These are phyloP conservation scores for Beauveria brongniartii DNA, from an alignment of 2,329 filamentous ascomycete species.

Conservation along the genomic window DNA sequence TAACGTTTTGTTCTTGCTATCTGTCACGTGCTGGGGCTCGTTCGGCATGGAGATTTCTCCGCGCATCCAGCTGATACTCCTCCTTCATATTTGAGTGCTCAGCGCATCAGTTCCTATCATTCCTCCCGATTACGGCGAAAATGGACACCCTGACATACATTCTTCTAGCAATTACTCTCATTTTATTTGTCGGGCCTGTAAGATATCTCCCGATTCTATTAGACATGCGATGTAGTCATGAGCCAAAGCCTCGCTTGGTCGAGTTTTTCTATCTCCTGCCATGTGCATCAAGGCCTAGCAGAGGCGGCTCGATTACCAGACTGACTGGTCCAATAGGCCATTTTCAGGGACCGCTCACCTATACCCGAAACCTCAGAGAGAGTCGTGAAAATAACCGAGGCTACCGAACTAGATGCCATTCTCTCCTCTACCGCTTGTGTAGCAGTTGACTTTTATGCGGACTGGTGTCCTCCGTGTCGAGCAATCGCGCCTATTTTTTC, in stretches of 20 bases:
- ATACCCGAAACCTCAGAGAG: slow-evolving; percentile 33
- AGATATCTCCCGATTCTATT: background rate
- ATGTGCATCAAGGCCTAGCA: background rate
- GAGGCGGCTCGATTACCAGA: too few species aligned
- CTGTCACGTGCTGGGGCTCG: background rate
- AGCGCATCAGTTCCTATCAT: background rate
- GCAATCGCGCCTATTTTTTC: slow-evolving; percentile 65
- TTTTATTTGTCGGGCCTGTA: background rate
- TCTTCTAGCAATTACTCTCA: background rate
- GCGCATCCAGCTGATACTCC: background rate
- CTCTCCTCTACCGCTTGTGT: slow-evolving; percentile 44
- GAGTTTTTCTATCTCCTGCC: background rate
- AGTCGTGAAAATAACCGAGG: slow-evolving; percentile 25
- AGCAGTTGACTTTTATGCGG: slow-evolving; percentile 77
- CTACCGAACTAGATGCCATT: slow-evolving; percentile 20
- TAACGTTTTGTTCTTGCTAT: too few species aligned
- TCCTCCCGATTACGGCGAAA: background rate
- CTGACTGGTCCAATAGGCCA: background rate
- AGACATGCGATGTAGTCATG: background rate
- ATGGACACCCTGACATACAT: background rate
- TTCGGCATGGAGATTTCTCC: background rate
- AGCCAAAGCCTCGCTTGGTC: background rate
- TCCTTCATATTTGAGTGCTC: background rate
- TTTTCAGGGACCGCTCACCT: slow-evolving; percentile 16
- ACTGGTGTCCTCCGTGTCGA: slow-evolving; percentile 91